Conservation (phyloP, 2,329 filamentous ascomycete genomes). For the Helicocarpus griseus region DNA sequence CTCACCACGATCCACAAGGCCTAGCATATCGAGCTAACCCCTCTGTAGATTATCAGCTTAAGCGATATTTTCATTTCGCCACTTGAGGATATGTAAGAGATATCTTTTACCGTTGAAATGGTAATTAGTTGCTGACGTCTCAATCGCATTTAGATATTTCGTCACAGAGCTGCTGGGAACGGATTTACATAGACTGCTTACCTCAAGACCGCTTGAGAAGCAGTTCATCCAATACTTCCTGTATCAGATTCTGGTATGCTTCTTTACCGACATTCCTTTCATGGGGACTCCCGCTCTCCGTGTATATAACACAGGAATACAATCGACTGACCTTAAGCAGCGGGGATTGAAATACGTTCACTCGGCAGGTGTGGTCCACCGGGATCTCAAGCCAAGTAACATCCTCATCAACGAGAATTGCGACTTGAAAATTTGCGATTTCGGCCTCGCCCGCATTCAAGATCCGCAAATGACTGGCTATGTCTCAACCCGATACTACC, state of each 20-base stretch:
- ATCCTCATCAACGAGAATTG: slow-evolving; percentile 99
- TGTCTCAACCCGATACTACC: slow-evolving; percentile 96
- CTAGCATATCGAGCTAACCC: slow-evolving; percentile 4
- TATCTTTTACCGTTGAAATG: not conserved
- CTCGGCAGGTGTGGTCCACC: slow-evolving; percentile 93
- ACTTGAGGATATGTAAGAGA: slow-evolving; percentile 84
- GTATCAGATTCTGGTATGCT: slow-evolving; percentile 89
- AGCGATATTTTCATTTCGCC: slow-evolving; percentile 99
- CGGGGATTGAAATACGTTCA: slow-evolving; percentile 98
- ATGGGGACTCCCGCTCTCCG: too few relatives aligned
- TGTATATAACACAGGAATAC: too few relatives aligned
- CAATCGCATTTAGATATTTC: slow-evolving; percentile 60
- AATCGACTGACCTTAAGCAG: slow-evolving; percentile 38
- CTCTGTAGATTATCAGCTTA: slow-evolving; percentile 75
- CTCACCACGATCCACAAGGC: not conserved
- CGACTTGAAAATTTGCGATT: slow-evolving; percentile 98
- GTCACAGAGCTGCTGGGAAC: slow-evolving; percentile 96
- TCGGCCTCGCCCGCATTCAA: slow-evolving; percentile 92
- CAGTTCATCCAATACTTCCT: slow-evolving; percentile 99
- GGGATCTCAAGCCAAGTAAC: slow-evolving; percentile 96
- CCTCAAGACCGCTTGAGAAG: slow-evolving; percentile 91
- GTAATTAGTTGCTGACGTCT: slow-evolving; percentile 3
- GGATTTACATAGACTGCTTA: slow-evolving; percentile 89
- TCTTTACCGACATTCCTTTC: not conserved
- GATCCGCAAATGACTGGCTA: slow-evolving; percentile 99